Evolutionary conservation across 163 green algal species (phyloP).

Genomic region (Prototheca wickerhamii): DNA sequence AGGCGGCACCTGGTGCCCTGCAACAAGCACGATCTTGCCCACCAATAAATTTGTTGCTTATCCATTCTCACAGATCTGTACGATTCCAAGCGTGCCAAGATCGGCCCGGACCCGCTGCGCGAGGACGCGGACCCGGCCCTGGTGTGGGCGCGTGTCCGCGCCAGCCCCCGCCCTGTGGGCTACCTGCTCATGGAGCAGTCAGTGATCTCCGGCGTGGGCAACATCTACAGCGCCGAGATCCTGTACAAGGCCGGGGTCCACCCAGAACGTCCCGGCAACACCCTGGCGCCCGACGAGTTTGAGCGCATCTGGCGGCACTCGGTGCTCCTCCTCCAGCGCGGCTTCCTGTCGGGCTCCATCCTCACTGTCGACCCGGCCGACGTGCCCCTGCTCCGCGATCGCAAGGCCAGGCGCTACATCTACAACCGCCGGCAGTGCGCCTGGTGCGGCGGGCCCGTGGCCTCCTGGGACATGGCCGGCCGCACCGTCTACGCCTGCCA

Average conservation of each 20-base stretch:
- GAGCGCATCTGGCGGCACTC: constrained; percentile 56
- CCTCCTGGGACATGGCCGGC: constrained; percentile 64
- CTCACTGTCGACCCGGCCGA: constrained; percentile 75
- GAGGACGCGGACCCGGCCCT: constrained; percentile 57
- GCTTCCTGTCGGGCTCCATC: constrained; percentile 71
- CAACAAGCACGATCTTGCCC: background rate
- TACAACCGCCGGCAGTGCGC: constrained; percentile 75
- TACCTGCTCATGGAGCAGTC: constrained; percentile 81
- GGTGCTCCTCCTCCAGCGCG: constrained; percentile 59
- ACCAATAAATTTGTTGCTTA: background rate
- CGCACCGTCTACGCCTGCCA: constrained; percentile 65
- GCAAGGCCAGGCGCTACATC: constrained; percentile 56
- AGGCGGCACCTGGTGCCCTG: too few relatives aligned
- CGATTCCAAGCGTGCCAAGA: constrained; percentile 27
- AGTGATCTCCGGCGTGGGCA: constrained; percentile 68
- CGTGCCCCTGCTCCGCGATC: constrained; percentile 41
- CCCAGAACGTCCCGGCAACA: constrained; percentile 59
- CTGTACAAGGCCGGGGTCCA: constrained; percentile 61
- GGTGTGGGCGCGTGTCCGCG: constrained; percentile 24
- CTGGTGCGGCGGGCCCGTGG: constrained; percentile 45
- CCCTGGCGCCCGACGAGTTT: constrained; percentile 38
- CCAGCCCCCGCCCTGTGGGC: too few relatives aligned
- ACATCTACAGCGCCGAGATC: constrained; percentile 80
- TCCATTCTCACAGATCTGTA: constrained; percentile 27
- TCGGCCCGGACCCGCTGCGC: constrained; percentile 72